Evolutionary conservation across 306 rosid genomes (phyloP), one percentile per base, ranked within the genome.

Genomic region (Cucumis cinereus): DNA sequence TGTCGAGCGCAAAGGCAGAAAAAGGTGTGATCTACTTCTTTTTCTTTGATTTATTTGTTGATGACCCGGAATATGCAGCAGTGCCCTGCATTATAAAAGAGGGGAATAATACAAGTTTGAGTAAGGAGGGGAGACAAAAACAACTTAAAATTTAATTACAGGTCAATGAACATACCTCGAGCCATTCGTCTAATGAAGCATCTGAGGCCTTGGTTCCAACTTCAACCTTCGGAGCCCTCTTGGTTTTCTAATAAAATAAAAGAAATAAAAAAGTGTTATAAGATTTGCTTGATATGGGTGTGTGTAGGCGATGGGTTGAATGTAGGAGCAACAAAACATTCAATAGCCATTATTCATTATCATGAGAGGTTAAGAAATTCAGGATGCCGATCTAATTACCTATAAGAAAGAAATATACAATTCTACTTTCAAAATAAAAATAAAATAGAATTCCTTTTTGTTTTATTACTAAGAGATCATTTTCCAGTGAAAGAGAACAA

Each of bases 131-230:
- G 19, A 38, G 24, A 36, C 22, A 30, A 35, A 52, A 72, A 47
- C 9, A 10, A 73, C 77, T 30, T 20, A 5, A 24, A 12, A 15
- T 45, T 7, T 14, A 70, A 74, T 74, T 2, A 19, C 28, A 72
- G 33, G 57, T 0, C 24, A 10, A 71, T 28, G 43, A 71, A 50
- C 41, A 8, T 41, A 94, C 99, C 99, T 94, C 77, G 73, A 94
- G 96, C 99, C 99, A 94, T 76, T 94, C 97, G 81, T 94, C 99
- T 80, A 87, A 84, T 7, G 94, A 86, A 10, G 96, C 95, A 85
- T 90, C 97, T 4, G 90, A 90, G 47, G 83, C 20, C 83, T 79
- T 90, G 45, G 99, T 94, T 78, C 99, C 99, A 81, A 94, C 92
- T 86, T 94, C 99, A 75, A 94, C 93, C 81, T 91, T 94, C 61